These are phyloP conservation scores for Sarcodon aspratus DNA, from an alignment of 768 basidiomycete species.

Conservation along the genomic window DNA sequence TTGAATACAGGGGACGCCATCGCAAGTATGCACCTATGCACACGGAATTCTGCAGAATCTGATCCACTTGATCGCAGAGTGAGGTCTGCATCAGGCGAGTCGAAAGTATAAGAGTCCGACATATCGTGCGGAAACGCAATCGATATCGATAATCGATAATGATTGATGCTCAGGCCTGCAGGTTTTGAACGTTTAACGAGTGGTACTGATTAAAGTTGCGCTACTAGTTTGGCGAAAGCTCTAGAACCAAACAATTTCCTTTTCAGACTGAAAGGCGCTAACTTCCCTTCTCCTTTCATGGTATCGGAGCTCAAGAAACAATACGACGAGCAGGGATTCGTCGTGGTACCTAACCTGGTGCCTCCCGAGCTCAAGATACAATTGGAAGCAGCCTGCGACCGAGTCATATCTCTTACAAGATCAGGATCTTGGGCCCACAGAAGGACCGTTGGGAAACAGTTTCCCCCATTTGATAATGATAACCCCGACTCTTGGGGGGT, in stretches of 20 bases:
- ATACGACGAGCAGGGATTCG: slow-evolving; percentile 58
- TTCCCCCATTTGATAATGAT: slow-evolving; percentile 54
- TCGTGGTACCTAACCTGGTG: slow-evolving; percentile 49
- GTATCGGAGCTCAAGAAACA: slow-evolving; percentile 22
- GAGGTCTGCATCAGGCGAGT: slow-evolving; percentile 1
- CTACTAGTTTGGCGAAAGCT: too few relatives aligned
- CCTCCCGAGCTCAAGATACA: slow-evolving; percentile 21
- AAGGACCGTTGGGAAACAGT: slow-evolving; percentile 68
- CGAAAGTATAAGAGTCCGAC: not conserved
- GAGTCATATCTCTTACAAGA: slow-evolving; percentile 41
- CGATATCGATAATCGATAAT: too few relatives aligned
- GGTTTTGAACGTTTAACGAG: too few relatives aligned
- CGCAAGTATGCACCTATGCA: slow-evolving; percentile 2
- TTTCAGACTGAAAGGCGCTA: not conserved
- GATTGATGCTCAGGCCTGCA: too few relatives aligned
- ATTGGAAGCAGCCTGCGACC: slow-evolving; percentile 39
- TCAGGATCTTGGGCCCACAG: slow-evolving; percentile 51
- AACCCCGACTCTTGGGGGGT: slow-evolving; percentile 71
- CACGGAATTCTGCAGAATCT: slow-evolving; percentile 2
- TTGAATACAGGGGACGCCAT: not conserved
- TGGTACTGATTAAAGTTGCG: too few relatives aligned
- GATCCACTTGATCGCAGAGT: slow-evolving; percentile 3
- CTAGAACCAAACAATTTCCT: too few relatives aligned
- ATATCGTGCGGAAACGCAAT: not conserved
- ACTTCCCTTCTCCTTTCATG: not conserved